A percentile compares a stretch with the other conserved stretches of the same genome.
Conservation (phyloP, 768 basidiomycete species). For the Calocybe indica region DNA sequence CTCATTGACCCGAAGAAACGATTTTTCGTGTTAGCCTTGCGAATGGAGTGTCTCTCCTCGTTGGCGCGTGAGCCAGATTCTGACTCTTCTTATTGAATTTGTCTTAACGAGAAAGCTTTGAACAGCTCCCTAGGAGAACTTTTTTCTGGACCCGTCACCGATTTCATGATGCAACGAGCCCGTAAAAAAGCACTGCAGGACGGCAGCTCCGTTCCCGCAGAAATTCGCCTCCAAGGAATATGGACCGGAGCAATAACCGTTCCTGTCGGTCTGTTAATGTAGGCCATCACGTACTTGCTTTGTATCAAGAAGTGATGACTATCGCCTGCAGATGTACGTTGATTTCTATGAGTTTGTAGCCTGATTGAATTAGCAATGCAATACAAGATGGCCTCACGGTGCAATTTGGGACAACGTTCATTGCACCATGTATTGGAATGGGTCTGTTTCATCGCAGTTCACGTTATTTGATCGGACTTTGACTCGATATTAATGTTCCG, state of each 20-base stretch:
- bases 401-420: conserved; percentile 26
- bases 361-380: neutral
- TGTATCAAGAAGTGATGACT: neutral
- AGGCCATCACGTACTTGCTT: conserved; percentile 2
- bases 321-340: conserved; percentile 6
- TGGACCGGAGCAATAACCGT: conserved; percentile 32
- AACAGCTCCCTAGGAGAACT: conserved; percentile 27
- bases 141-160: conserved; percentile 30
- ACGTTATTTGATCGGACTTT: neutral
- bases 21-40: conserved; percentile 18
- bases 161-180: conserved; percentile 28
- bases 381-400: conserved; percentile 29
- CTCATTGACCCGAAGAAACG: neutral
- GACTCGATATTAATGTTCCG: neutral
- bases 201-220: conserved; percentile 20
- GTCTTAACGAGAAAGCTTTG: neutral
- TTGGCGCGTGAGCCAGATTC: conserved; percentile 23
- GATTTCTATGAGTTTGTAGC: neutral
- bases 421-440: conserved; percentile 33
- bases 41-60: conserved; percentile 28
- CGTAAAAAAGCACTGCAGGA: conserved; percentile 18
- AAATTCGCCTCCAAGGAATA: conserved; percentile 31
- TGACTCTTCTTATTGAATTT: neutral
- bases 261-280: conserved; percentile 29
- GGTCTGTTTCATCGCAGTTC: conserved; percentile 14